Evolutionary conservation across 139 green algal genomes (phyloP).

Genomic region (Pedinophyceae sp.): DNA sequence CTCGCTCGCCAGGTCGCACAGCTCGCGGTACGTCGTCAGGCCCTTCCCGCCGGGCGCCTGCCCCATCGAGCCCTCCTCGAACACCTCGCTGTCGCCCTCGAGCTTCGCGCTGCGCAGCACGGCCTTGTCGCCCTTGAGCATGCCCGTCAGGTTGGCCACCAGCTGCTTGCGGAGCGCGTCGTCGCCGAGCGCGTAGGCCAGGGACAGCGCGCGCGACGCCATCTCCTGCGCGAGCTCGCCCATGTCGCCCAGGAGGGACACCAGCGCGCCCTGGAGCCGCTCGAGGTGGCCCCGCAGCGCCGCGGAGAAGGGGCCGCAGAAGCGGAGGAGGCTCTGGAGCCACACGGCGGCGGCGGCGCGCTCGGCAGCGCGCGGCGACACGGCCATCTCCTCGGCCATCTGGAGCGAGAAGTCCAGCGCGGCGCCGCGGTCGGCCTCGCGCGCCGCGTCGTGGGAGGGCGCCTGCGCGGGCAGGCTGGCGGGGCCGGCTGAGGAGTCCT

Average conservation of each 20-base stretch:
- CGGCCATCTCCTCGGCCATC: too few relatives aligned
- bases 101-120: too few relatives aligned
- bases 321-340: slow-evolving; percentile 61
- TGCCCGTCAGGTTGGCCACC: slow-evolving; percentile 41
- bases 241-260: slow-evolving; percentile 51
- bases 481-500: too few relatives aligned
- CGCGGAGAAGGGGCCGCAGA: slow-evolving; percentile 23
- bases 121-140: slow-evolving; percentile 48
- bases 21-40: slow-evolving; percentile 73
- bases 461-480: too few relatives aligned
- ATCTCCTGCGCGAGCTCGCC: slow-evolving; percentile 72
- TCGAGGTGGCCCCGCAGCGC: slow-evolving; percentile 35
- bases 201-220: slow-evolving; percentile 49
- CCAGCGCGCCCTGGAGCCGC: slow-evolving; percentile 43
- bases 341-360: slow-evolving; percentile 52
- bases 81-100: slow-evolving; percentile 42
- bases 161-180: slow-evolving; percentile 31
- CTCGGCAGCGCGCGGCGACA: slow-evolving; percentile 7
- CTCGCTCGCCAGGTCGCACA: slow-evolving; percentile 72
- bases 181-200: slow-evolving; percentile 58
- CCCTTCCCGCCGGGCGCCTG: slow-evolving; percentile 20
- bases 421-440: too few relatives aligned
- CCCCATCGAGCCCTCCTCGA: slow-evolving; percentile 40
- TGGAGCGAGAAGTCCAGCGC: too few relatives aligned
- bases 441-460: too few relatives aligned